Percentiles rank a stretch among this genome's conserved stretches.
phyloP scores from a whole-genome alignment of 2,329 filamentous ascomycete species.

The Monosporascus sp. region DNA sequence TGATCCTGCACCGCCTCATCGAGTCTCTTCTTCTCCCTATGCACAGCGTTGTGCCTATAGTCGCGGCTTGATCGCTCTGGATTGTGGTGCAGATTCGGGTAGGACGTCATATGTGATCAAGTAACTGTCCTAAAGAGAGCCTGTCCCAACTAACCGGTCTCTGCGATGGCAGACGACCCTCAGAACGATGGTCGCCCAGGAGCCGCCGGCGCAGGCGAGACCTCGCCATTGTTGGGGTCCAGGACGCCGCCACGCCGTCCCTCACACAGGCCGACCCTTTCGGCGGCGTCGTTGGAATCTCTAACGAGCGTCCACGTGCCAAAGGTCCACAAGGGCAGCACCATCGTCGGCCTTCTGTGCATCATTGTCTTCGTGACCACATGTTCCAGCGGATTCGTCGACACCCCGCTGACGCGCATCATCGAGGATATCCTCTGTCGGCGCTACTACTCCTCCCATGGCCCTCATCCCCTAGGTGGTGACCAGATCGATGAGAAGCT shows the following conservation, averaged over 20 bases:
- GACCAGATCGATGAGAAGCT: conserved; percentile 32
- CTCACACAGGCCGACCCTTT: conserved; percentile 12
- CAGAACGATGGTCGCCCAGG: not conserved
- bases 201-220: not conserved
- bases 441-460: conserved; percentile 25
- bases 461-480: not conserved
- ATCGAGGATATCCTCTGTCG: conserved; percentile 35
- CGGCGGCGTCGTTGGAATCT: conserved; percentile 18
- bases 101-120: no score
- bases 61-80: no score
- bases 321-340: conserved; percentile 17
- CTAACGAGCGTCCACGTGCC: conserved; percentile 15
- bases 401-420: conserved; percentile 28
- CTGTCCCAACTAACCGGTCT: not conserved
- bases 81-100: no score
- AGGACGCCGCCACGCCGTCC: conserved; percentile 9
- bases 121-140: no score
- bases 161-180: not conserved
- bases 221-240: not conserved
- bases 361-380: conserved; percentile 27
- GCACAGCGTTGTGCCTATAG: no score
- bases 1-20: no score
- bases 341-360: conserved; percentile 29
- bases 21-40: no score
- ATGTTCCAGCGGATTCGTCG: conserved; percentile 24